phyloP scores from a whole-genome alignment of 140 eudicot species.

The Bidens hawaiensis region DNA sequence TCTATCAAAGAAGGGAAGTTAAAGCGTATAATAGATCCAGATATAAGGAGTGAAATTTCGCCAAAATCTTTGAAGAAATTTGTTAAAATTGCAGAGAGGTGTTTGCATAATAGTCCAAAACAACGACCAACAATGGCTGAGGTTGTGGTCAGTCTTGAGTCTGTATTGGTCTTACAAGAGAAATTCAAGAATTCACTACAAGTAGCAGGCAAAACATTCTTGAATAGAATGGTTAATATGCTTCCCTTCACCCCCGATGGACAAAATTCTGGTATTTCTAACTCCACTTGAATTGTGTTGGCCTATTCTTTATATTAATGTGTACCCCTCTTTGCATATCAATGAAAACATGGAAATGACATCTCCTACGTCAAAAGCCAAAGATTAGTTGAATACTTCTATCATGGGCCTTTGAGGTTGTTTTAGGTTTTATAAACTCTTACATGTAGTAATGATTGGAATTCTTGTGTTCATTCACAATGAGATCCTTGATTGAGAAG shows the following conservation, averaged over 20 bases:
- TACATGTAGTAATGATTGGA: no score
- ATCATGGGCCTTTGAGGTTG: no score
- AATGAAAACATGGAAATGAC: neutral
- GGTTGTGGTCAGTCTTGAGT: conserved; percentile 17
- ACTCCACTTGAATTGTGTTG: neutral
- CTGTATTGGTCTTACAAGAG: conserved; percentile 11
- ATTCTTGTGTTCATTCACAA: neutral
- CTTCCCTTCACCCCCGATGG: neutral
- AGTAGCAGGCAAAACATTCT: conserved; percentile 1
- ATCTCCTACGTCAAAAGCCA: no score
- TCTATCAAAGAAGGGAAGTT: conserved; percentile 11
- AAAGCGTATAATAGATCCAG: conserved; percentile 13
- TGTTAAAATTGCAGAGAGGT: conserved; percentile 8
- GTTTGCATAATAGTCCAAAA: no score
- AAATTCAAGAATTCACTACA: conserved; percentile 2
- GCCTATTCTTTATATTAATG: neutral
- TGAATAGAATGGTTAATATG: neutral
- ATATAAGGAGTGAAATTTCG: conserved; percentile 14
- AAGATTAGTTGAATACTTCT: no score
- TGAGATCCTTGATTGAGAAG: neutral
- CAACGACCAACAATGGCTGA: conserved; percentile 26
- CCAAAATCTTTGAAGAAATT: conserved; percentile 14
- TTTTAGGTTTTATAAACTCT: no score
- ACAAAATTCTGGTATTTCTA: conserved; percentile 16
- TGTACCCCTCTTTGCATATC: neutral